Evolutionary conservation across 1,284 basidiomycete genomes (phyloP).

Genomic region (Takashimella koratensis): DNA sequence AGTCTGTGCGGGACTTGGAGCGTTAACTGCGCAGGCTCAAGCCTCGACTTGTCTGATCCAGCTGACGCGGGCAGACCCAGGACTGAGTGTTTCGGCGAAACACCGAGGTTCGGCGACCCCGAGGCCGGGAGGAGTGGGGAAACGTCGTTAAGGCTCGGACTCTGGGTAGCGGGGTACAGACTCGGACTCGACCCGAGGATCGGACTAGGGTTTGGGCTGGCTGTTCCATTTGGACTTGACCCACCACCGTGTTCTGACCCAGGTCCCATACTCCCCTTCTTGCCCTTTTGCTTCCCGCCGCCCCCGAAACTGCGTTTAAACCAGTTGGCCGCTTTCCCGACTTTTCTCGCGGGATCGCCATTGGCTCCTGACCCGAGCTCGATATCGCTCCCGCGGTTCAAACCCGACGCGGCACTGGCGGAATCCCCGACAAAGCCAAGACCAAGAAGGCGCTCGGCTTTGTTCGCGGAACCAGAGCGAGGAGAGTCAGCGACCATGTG

Average conservation of each 20-base stretch:
- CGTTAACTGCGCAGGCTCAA: no score
- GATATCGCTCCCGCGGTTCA: neutral
- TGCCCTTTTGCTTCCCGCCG: slow-evolving; percentile 34
- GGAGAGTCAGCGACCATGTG: slow-evolving; percentile 47
- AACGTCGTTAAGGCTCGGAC: neutral
- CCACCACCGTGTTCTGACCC: neutral
- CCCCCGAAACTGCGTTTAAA: slow-evolving; percentile 43
- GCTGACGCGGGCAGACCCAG: no score
- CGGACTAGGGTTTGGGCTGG: neutral
- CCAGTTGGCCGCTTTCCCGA: slow-evolving; percentile 45
- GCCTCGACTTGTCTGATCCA: no score
- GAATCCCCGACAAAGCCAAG: slow-evolving; percentile 25
- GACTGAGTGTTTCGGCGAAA: neutral
- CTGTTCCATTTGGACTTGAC: neutral
- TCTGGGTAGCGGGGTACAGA: neutral
- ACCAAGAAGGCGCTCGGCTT: slow-evolving; percentile 41
- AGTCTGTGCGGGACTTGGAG: no score
- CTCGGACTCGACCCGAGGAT: neutral
- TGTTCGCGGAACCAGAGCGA: slow-evolving; percentile 21
- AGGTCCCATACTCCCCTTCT: neutral
- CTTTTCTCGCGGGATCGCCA: no score
- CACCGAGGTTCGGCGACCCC: neutral
- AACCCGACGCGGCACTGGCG: neutral
- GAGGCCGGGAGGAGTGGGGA: neutral
- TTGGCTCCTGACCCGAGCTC: slow-evolving; percentile 1